phyloP scores from a whole-genome alignment of 1,284 basidiomycete species.

The Ganoderma boninense region DNA sequence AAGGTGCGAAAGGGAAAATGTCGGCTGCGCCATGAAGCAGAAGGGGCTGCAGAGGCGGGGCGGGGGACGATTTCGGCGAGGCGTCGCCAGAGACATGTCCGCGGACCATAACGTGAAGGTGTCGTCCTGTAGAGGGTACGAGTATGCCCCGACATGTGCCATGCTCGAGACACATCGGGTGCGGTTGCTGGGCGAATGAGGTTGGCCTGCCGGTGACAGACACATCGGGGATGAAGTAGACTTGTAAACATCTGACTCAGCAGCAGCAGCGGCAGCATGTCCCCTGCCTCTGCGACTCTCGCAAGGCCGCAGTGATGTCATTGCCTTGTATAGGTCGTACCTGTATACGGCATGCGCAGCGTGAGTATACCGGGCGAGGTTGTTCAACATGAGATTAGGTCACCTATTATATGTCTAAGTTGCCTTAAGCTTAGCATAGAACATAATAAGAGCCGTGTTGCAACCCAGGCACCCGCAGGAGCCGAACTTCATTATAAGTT shows the following conservation, averaged over 20 bases:
- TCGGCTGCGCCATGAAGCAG: constrained; percentile 17
- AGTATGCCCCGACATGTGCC: neutral
- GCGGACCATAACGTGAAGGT: constrained; percentile 8
- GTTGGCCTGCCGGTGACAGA: neutral
- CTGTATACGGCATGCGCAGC: neutral
- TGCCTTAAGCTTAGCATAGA: neutral
- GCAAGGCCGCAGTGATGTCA: constrained; percentile 5
- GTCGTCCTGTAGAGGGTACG: neutral
- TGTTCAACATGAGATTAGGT: neutral
- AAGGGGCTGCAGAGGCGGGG: neutral
- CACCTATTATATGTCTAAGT: constrained; percentile 4
- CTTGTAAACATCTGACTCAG: neutral
- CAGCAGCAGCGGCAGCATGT: neutral
- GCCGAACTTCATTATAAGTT: neutral
- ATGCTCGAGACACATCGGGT: neutral
- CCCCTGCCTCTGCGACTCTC: neutral
- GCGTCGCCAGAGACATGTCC: neutral
- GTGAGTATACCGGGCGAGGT: neutral
- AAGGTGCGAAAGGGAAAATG: constrained; percentile 16
- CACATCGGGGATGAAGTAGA: neutral
- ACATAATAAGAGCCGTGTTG: neutral
- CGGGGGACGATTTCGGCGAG: neutral
- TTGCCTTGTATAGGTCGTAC: constrained; percentile 2
- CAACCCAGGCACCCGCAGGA: neutral
- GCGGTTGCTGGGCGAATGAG: neutral